Evolutionary conservation across 306 rosid species (phyloP).

Genomic region (Fragaria iinumae): DNA sequence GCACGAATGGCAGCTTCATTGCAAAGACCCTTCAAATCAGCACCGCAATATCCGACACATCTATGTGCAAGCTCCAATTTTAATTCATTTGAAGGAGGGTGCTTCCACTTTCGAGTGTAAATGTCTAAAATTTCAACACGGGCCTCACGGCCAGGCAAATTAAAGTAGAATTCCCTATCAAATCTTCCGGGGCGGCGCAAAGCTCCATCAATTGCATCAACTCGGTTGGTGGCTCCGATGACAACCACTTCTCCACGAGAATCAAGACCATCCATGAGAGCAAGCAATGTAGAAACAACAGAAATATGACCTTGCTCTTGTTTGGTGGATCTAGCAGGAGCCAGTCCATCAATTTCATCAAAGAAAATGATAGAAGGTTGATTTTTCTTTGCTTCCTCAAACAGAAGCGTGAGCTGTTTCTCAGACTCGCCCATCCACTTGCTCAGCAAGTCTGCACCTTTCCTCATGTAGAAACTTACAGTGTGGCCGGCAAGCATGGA

Average conservation of each 20-base stretch:
- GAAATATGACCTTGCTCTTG: slow-evolving; percentile 97
- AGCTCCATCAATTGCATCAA: slow-evolving; percentile 97
- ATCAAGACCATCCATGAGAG: slow-evolving; percentile 98
- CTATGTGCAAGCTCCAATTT: slow-evolving; percentile 85
- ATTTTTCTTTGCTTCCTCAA: slow-evolving; percentile 95
- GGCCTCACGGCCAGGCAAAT: slow-evolving; percentile 89
- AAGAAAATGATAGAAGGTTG: slow-evolving; percentile 94
- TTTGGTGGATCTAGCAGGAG: slow-evolving; percentile 83
- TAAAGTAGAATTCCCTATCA: slow-evolving; percentile 91
- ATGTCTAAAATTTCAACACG: slow-evolving; percentile 92
- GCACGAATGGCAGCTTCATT: slow-evolving; percentile 96
- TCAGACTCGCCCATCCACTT: slow-evolving; percentile 99
- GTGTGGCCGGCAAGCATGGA: slow-evolving; percentile 88
- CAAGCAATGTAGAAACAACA: slow-evolving; percentile 95
- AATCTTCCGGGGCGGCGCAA: slow-evolving; percentile 95
- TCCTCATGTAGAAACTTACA: slow-evolving; percentile 97
- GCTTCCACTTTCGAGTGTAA: slow-evolving; percentile 93
- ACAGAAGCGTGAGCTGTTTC: slow-evolving; percentile 84
- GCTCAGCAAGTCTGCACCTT: slow-evolving; percentile 94
- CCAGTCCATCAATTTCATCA: slow-evolving; percentile 91
- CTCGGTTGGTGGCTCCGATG: slow-evolving; percentile 94
- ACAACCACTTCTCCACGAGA: slow-evolving; percentile 97
- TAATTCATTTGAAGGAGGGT: slow-evolving; percentile 78
- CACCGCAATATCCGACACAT: slow-evolving; percentile 98
- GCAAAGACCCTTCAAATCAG: slow-evolving; percentile 93